Conservation (phyloP, 2,329 filamentous ascomycete genomes). For the Aspergillus tubingensis region DNA sequence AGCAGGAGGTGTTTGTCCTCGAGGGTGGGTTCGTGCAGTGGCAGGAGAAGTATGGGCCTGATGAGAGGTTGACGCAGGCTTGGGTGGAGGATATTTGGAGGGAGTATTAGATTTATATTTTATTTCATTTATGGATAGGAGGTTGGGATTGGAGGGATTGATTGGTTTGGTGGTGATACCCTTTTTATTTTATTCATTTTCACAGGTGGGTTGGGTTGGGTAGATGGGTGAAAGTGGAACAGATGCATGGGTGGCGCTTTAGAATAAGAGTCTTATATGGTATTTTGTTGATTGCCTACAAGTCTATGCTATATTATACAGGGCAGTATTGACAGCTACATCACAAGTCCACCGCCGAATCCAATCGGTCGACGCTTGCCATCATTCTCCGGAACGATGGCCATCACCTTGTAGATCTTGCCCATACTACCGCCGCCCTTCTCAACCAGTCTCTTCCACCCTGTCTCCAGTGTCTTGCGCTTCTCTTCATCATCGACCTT, state of each 20-base stretch:
- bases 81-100: conserved; percentile 86
- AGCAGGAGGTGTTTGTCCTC: conserved; percentile 77
- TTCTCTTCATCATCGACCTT: conserved; percentile 52
- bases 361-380: conserved; percentile 78
- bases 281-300: not conserved
- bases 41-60: conserved; percentile 78
- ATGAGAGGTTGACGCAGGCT: conserved; percentile 77
- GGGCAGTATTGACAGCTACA: not conserved
- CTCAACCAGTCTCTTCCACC: conserved; percentile 84
- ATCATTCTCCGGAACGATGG: conserved; percentile 79
- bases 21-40: conserved; percentile 84
- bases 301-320: not conserved
- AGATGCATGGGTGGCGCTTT: not conserved
- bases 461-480: conserved; percentile 65
- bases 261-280: not conserved
- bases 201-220: not conserved
- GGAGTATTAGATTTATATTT: conserved; percentile 40
- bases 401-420: conserved; percentile 88
- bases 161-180: not conserved
- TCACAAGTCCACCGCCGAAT: conserved; percentile 70
- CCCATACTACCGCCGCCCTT: conserved; percentile 84
- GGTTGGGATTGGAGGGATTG: not conserved
- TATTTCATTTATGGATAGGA: not conserved
- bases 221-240: not conserved
- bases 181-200: conserved; percentile 2